A percentile compares a stretch with the other conserved stretches of the same genome.
Evolutionary conservation across 129 eudicot genomes (phyloP).

Genomic region (Flaveria sonorensis): DNA sequence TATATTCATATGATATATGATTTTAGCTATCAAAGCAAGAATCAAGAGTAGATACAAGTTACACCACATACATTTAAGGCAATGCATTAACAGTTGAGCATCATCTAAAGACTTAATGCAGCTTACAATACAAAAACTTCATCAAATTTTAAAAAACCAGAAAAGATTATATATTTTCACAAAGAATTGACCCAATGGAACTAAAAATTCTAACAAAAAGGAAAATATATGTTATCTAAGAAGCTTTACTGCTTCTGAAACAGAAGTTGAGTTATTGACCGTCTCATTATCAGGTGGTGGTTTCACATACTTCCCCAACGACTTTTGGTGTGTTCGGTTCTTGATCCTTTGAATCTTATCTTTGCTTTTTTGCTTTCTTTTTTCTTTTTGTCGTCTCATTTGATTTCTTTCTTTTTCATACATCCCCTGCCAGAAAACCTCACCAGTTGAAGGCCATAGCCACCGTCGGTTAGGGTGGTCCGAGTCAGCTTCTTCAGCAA

Average conservation of each 20-base stretch:
- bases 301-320: conserved; percentile 74
- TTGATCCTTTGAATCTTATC: conserved; percentile 72
- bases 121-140: conserved; percentile 25
- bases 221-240: conserved; percentile 47
- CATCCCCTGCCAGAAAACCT: conserved; percentile 86
- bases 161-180: conserved; percentile 33
- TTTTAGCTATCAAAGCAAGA: neutral
- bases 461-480: conserved; percentile 59
- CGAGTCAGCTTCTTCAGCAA: conserved; percentile 85
- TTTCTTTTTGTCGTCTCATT: conserved; percentile 60
- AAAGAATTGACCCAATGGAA: conserved; percentile 39
- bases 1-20: neutral
- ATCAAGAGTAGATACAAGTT: conserved; percentile 1
- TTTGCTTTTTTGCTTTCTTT: conserved; percentile 62
- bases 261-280: conserved; percentile 30
- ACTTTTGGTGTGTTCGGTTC: conserved; percentile 62
- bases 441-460: conserved; percentile 96
- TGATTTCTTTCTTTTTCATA: conserved; percentile 74
- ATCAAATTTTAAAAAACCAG: neutral
- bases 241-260: conserved; percentile 32
- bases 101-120: conserved; percentile 22
- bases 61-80: conserved; percentile 22
- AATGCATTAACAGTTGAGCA: conserved; percentile 25
- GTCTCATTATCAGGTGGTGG: conserved; percentile 53
- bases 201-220: conserved; percentile 35